These are phyloP conservation scores for Lasiodiplodia hormozganensis DNA, from an alignment of 2,329 filamentous ascomycete genomes.

Conservation along the genomic window DNA sequence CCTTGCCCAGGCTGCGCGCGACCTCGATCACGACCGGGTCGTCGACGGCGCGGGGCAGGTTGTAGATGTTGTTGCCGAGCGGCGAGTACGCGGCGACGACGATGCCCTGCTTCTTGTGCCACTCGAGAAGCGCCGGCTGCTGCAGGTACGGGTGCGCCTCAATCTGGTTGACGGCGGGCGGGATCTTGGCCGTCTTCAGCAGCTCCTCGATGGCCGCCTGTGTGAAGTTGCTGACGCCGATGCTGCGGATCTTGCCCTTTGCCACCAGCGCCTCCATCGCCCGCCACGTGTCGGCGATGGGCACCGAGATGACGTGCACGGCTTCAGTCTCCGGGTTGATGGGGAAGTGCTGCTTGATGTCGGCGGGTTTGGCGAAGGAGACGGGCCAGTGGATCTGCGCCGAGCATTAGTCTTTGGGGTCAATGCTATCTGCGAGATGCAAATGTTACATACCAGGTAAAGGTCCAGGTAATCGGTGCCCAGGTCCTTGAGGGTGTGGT, in stretches of 20 bases:
- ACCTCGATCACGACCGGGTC: constrained; percentile 70
- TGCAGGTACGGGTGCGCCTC: constrained; percentile 74
- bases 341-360: constrained; percentile 62
- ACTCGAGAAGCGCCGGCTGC: constrained; percentile 64
- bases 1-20: constrained; percentile 74
- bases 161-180: constrained; percentile 64
- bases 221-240: constrained; percentile 45
- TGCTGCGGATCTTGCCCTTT: constrained; percentile 50
- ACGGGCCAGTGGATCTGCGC: constrained; percentile 71
- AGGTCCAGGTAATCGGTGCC: constrained; percentile 68
- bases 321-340: constrained; percentile 62
- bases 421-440: too few relatives aligned
- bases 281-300: constrained; percentile 53
- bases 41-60: constrained; percentile 71
- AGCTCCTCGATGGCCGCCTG: constrained; percentile 34
- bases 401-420: too few relatives aligned
- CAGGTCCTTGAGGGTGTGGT: constrained; percentile 64
- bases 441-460: constrained; percentile 46
- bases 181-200: constrained; percentile 44
- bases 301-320: constrained; percentile 49
- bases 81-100: constrained; percentile 57
- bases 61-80: constrained; percentile 65
- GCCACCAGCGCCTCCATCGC: constrained; percentile 48
- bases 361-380: constrained; percentile 76
- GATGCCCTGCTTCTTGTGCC: constrained; percentile 57